Base-by-base conservation (phyloP, 352 stramenopile species). In the Salisapilia sapeloensis region DNA sequence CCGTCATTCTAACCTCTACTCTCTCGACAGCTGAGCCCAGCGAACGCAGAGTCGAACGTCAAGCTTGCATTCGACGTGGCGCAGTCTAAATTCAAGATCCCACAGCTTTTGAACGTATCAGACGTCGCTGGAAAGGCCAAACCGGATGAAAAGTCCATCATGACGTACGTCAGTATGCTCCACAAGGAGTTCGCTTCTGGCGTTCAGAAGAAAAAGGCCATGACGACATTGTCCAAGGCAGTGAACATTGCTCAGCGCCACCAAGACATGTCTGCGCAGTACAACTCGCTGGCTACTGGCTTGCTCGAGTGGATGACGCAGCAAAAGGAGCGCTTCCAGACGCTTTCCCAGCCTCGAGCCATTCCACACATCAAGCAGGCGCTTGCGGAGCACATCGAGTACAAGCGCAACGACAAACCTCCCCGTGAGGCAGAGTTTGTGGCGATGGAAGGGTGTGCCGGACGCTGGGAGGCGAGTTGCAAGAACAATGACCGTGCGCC, bases 91-190 rank as follows among this genome's bases (percentile, higher is more conserved):
- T 80, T 93, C 32, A 74, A 57, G 38, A 92, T 94, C 48, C 77
- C 75, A 26, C 65, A 86, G 43, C 48, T 94, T 29, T 50, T 94
- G 4, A 79, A 93, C 42, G 71, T 87, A 15, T 58, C 71, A 21
- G 83, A 90, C 26, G 75, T 94, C 12, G 72, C 74, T 4, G 79
- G 76, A 33, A 61, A 70, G 15, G 59, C 51, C 7, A 92, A 93
- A 43, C 79, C 79, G 1, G 81, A 94, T 24, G 81, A 94, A 33
- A 94, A 94, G 61, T 87, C 64, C 48, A 90, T 93, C 50, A 85
- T 87, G 29, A 92, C 81, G 42, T 93, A 94, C 44, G 75, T 94
- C 15, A 86, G 72, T 19, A 52, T 92, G 29, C 71, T 93, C 29
- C 93, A 92, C 50, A 90, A 90, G 52, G 75, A 92, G 49, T 94